Evolutionary conservation across 345 rosid genomes (phyloP).

Genomic region (Lepidium sativum): DNA sequence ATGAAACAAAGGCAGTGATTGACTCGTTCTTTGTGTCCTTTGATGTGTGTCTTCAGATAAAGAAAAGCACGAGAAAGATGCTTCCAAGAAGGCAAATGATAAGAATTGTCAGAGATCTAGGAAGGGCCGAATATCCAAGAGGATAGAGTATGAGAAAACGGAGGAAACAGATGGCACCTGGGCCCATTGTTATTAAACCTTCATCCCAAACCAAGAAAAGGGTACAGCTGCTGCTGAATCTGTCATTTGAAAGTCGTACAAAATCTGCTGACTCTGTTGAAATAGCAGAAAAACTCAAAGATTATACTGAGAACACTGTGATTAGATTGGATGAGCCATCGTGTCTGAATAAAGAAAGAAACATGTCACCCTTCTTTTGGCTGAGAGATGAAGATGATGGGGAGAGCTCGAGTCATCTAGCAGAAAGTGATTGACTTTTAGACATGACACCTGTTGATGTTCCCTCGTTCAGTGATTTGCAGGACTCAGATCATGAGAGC

Average conservation of each 20-base stretch:
- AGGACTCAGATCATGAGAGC: conserved; percentile 59
- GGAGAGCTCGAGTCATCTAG: conserved; percentile 43
- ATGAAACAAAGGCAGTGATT: not conserved
- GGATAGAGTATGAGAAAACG: conserved; percentile 24
- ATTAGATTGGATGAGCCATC: conserved; percentile 18
- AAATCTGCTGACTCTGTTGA: conserved; percentile 20
- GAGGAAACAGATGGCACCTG: conserved; percentile 13
- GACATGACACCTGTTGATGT: conserved; percentile 45
- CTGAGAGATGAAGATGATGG: conserved; percentile 66
- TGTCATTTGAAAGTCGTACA: conserved; percentile 29
- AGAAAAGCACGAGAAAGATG: conserved; percentile 24
- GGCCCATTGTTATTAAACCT: conserved; percentile 40
- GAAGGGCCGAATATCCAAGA: conserved; percentile 10
- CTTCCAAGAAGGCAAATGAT: not conserved
- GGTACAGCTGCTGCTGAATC: conserved; percentile 65
- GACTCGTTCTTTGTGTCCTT: not conserved
- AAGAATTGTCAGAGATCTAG: conserved; percentile 14
- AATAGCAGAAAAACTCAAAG: conserved; percentile 5
- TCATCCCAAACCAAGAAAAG: conserved; percentile 83
- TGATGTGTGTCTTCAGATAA: conserved; percentile 28
- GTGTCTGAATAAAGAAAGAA: conserved; percentile 28
- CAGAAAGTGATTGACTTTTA: conserved; percentile 37
- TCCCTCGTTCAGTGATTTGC: conserved; percentile 82
- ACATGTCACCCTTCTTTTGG: conserved; percentile 75
- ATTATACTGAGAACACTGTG: conserved; percentile 25